Base-by-base conservation (phyloP, 192 early-diverging fungal species). In the Entomortierella beljakovae region DNA sequence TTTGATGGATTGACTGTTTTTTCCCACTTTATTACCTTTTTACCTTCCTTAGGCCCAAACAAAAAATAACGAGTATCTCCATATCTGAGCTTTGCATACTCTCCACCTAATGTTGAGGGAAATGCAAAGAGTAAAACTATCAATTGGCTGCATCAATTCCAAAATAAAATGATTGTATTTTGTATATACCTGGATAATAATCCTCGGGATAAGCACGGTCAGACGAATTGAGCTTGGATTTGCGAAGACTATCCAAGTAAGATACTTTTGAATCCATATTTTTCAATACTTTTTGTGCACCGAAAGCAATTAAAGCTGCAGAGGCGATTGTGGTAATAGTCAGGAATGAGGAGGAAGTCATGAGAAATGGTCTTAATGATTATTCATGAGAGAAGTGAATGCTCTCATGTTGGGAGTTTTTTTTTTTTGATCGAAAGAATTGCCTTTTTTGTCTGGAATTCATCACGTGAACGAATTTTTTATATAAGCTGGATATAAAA, bases 31-130 rank as follows among this genome's bases (percentile, higher is more conserved):
- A 2, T 22, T 66, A 74, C 80, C 70, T 82, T 82, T 51, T 82
- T 74, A 42, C 80, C 80, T 29, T 71, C 60, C 37, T 75, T 64
- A 9, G 80, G 71, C 32, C 80, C 80, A 66, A 82, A 82, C 40
- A 70, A 3, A 31, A 68, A 82, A 48, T 76, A 82, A 15, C 70
- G 71, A 0, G 80, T 82, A 48, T 82, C 80, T 18, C 80, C 80
- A 48, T 64, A 66, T 1, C 63, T 51, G 42, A 82, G 40, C 1
- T 70, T 61, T 5, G 66, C 70, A 51, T 82, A 82, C 13, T n/a
- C 32, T 23, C 80, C 80, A 33, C 80, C 80, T 81, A 37, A 9
- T 35, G 13, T 11, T 1, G 28, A 23, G 16, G 11, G 5, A 31
- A 15, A 3, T 53, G 23, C 23, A 18, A 25, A 57, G 16, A 6